These are phyloP conservation scores for Kluyveromyces nonfermentans DNA, from an alignment of 805 yeast genomes.

Conservation along the genomic window DNA sequence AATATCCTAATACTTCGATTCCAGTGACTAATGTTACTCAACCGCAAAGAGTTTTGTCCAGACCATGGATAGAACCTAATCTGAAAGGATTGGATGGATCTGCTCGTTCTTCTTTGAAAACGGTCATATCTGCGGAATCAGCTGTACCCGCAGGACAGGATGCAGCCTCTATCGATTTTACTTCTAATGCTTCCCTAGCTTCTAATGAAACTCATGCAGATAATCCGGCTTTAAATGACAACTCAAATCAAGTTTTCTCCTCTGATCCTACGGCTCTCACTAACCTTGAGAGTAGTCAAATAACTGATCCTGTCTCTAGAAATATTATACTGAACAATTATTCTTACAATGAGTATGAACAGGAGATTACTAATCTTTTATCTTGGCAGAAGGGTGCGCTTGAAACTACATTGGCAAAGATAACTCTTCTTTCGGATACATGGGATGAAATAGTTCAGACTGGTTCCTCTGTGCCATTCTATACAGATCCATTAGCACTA, in stretches of 20 bases:
- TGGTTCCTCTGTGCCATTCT: slow-evolving; percentile 34
- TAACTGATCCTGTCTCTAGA: background rate
- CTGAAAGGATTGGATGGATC: background rate
- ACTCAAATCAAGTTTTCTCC: background rate
- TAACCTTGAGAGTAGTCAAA: background rate
- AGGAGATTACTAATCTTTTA: slow-evolving; percentile 12
- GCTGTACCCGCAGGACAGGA: background rate
- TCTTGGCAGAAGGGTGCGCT: slow-evolving; percentile 25
- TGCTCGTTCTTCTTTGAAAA: background rate
- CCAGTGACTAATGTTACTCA: background rate
- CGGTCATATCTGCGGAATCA: background rate
- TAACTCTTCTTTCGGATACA: slow-evolving; percentile 34
- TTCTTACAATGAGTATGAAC: slow-evolving; percentile 1
- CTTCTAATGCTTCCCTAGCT: background rate
- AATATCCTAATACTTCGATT: background rate
- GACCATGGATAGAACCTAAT: background rate
- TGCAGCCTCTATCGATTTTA: background rate
- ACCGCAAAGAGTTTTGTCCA: slow-evolving; percentile 1
- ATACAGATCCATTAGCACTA: slow-evolving; percentile 44
- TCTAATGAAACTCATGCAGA: background rate
- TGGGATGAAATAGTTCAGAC: slow-evolving; percentile 38
- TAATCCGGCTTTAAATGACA: background rate
- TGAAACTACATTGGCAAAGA: slow-evolving; percentile 35
- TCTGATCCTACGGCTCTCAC: background rate
- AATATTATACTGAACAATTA: background rate